Evolutionary conservation across 306 rosid species (phyloP).

Genomic region (Leucaena leucocephala): DNA sequence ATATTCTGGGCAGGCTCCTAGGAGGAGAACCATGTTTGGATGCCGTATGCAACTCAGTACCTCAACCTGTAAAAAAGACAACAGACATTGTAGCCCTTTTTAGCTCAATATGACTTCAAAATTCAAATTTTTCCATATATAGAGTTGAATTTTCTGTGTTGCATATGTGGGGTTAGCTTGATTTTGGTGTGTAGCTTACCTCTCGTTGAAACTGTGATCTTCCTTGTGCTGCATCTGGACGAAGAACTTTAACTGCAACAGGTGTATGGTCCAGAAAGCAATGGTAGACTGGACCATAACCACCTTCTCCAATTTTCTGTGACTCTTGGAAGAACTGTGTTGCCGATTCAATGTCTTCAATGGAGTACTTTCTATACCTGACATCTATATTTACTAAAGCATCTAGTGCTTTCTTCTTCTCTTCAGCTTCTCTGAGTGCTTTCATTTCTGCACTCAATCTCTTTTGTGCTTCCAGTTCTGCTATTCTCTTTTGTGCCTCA

Average conservation of each 20-base stretch:
- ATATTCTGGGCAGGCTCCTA: constrained; percentile 96
- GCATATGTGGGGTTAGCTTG: background rate
- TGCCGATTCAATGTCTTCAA: constrained; percentile 86
- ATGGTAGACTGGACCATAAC: constrained; percentile 90
- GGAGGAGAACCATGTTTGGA: constrained; percentile 97
- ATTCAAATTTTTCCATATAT: background rate
- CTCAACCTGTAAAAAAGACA: constrained; percentile 62
- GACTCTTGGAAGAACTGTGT: constrained; percentile 65
- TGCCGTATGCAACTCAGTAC: constrained; percentile 88
- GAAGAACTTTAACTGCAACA: constrained; percentile 89
- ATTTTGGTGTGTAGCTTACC: constrained; percentile 51
- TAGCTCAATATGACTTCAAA: background rate
- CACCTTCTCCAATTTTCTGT: constrained; percentile 94
- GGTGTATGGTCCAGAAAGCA: constrained; percentile 79
- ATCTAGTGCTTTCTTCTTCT: constrained; percentile 62
- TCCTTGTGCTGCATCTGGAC: constrained; percentile 96
- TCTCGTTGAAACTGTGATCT: constrained; percentile 87
- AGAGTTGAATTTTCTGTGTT: background rate
- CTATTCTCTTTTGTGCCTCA: constrained; percentile 81
- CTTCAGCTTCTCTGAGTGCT: constrained; percentile 74
- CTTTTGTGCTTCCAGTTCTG: constrained; percentile 82
- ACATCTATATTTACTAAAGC: constrained; percentile 53
- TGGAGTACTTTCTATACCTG: constrained; percentile 79
- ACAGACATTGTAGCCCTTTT: background rate
- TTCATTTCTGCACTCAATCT: constrained; percentile 80